Evolutionary conservation across 202 grass and related monocot species (phyloP).

Genomic region (Dendrocalamus latiflorus): DNA sequence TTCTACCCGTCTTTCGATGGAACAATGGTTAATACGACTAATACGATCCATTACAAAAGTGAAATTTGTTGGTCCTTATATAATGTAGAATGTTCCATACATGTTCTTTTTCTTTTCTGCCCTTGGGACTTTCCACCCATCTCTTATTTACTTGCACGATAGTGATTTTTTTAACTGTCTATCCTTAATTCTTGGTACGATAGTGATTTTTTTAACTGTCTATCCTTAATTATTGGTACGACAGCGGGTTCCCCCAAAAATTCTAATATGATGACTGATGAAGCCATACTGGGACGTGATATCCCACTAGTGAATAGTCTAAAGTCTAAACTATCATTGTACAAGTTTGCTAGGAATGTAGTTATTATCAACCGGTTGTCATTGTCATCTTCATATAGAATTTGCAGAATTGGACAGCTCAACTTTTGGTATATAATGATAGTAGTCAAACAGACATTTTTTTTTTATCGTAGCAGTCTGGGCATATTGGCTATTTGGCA

Average conservation of each 20-base stretch:
- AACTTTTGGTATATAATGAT: neutral
- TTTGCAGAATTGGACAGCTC: neutral
- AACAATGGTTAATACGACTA: too few relatives aligned
- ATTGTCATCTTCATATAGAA: constrained; percentile 3
- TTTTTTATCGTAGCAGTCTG: neutral
- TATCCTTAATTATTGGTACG: too few relatives aligned
- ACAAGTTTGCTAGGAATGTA: neutral
- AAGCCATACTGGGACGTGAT: neutral
- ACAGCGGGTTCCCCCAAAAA: neutral
- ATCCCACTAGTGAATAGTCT: neutral
- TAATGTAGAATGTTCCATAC: too few relatives aligned
- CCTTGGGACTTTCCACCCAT: too few relatives aligned
- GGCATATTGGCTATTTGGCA: neutral
- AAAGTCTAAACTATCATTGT: constrained; percentile 12
- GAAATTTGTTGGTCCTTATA: too few relatives aligned
- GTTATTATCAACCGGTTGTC: neutral
- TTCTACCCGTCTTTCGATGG: too few relatives aligned
- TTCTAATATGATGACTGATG: neutral
- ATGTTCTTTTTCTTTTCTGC: too few relatives aligned
- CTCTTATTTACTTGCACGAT: too few relatives aligned
- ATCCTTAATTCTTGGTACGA: too few relatives aligned
- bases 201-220: too few relatives aligned
- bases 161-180: too few relatives aligned
- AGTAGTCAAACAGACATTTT: neutral
- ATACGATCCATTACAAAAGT: too few relatives aligned